Base-by-base conservation (phyloP, 441 rosid genomes). In the Euphorbia schlechtendalii region DNA sequence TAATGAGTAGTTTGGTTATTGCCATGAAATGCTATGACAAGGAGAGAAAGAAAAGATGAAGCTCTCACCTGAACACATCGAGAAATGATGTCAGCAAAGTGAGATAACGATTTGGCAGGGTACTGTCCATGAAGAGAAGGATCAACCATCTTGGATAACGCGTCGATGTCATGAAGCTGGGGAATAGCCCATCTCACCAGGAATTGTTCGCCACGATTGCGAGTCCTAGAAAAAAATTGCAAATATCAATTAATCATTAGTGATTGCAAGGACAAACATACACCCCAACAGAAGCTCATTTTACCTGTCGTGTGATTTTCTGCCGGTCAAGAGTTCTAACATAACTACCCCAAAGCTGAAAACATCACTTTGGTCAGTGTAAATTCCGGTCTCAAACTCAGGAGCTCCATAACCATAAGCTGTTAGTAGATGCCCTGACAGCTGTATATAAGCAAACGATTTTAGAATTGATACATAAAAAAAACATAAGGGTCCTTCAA, bases 101-200 rank as follows among this genome's bases (percentile, higher is more conserved):
- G 83, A 6, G 99, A 95, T 64, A 95, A 71, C 18, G 95, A 88
- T 79, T 95, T 95, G 68, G 93, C 86, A 32, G 95, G 86, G 69
- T 88, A 89, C 36, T 85, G 77, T 75, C 97, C 86, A 18, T 79
- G 74, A 15, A 95, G 92, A 67, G 86, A 83, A 70, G 98, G 90
- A 76, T 95, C 99, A 61, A 92, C 99, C 99, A 95, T 95, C 71
- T 85, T 83, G 24, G 91, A 82, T 71, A 95, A 76, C 58, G 96
- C 91, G 76, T 92, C 84, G 2, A 95, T 92, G 77, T 95, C 99
- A 36, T 94, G 98, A 61, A 91, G 94, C 74, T 87, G 99, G 0
- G 96, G 92, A 61, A 92, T 76, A 8, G 98, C 99, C 99, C 99
- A 95, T 77, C 96, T 85, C 66, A 95, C 99, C 53, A 95, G 80